These are phyloP conservation scores for Penicillium concentricum DNA, from an alignment of 2,329 filamentous ascomycete species.

Conservation along the genomic window DNA sequence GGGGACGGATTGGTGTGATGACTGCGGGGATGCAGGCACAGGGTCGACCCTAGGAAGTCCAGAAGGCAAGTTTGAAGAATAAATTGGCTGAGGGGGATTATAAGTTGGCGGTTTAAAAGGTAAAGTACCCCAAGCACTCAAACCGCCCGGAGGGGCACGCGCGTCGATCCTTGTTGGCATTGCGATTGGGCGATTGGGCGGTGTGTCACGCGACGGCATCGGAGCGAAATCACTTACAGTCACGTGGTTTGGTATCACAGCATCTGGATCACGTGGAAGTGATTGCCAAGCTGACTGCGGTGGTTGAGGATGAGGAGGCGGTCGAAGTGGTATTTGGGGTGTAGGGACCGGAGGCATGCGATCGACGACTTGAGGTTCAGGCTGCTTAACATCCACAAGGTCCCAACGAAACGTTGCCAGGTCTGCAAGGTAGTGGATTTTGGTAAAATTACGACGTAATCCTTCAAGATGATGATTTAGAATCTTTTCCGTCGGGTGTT, in stretches of 20 bases:
- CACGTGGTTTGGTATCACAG: neutral
- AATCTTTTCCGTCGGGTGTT: slow-evolving; percentile 58
- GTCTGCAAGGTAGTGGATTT: slow-evolving; percentile 50
- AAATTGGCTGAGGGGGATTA: neutral
- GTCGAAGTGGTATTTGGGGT: neutral
- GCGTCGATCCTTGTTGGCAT: neutral
- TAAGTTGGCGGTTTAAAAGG: neutral
- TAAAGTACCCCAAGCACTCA: neutral
- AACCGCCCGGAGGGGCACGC: neutral
- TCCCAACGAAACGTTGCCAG: slow-evolving; percentile 62
- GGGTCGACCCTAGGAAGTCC: neutral
- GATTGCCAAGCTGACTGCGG: neutral
- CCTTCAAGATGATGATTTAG: slow-evolving; percentile 61
- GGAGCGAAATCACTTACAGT: slow-evolving; percentile 9
- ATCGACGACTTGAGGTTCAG: neutral
- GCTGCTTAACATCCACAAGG: slow-evolving; percentile 48
- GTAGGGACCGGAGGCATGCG: slow-evolving; percentile 14
- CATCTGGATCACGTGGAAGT: neutral
- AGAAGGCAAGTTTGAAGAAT: neutral
- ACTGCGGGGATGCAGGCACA: neutral
- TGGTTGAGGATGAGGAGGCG: neutral
- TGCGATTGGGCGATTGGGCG: neutral
- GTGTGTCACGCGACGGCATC: neutral
- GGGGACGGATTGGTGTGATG: neutral
- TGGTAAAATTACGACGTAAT: slow-evolving; percentile 43